Conservation (phyloP, 257 asterid genomes). For the Cinchona pubescens region DNA sequence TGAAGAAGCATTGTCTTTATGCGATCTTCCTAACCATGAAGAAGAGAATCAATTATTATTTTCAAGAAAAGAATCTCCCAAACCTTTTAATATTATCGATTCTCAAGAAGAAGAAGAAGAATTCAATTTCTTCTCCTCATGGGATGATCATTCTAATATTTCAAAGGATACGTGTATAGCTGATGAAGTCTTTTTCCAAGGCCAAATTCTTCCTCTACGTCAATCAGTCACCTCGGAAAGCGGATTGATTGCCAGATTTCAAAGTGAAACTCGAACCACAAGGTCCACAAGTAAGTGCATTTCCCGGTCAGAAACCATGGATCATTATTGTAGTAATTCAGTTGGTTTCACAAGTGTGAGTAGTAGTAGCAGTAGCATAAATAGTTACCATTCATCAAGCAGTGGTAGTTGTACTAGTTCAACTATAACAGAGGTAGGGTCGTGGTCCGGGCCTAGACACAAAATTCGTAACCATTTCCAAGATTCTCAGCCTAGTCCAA, state of each 20-base stretch:
- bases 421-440: background rate
- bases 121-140: conserved; percentile 52
- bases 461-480: conserved; percentile 50
- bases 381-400: conserved; percentile 60
- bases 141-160: conserved; percentile 19
- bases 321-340: conserved; percentile 37
- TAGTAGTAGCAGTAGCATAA: conserved; percentile 60
- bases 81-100: background rate
- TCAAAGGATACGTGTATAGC: conserved; percentile 79
- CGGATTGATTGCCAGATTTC: conserved; percentile 13
- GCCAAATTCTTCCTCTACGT: conserved; percentile 72
- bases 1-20: conserved; percentile 67
- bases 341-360: conserved; percentile 50
- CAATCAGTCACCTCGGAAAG: conserved; percentile 50
- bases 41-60: conserved; percentile 17
- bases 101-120: conserved; percentile 59
- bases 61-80: conserved; percentile 20
- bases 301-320: conserved; percentile 62
- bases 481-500: conserved; percentile 83
- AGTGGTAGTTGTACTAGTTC: conserved; percentile 46
- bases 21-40: conserved; percentile 66
- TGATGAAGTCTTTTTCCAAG: conserved; percentile 72
- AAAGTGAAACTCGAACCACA: conserved; percentile 6
- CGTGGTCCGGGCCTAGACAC: conserved; percentile 12
- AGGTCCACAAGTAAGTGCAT: conserved; percentile 9